phyloP scores from a whole-genome alignment of 352 stramenopile species.

The Phytopythium kandeliae region DNA sequence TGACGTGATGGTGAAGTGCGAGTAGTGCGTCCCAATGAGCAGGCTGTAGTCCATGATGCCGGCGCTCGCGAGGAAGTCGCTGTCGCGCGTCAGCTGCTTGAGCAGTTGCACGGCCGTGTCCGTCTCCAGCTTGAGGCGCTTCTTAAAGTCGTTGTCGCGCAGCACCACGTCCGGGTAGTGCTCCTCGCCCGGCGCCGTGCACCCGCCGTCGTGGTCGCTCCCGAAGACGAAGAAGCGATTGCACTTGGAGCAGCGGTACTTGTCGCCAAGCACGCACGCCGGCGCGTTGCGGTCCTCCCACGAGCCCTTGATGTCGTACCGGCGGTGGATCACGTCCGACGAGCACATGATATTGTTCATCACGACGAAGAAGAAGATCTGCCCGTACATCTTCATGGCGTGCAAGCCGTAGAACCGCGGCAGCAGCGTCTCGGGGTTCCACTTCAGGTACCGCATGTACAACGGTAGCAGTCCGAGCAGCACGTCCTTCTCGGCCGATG shows the following conservation, averaged over 20 bases:
- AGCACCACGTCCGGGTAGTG: conserved; percentile 82
- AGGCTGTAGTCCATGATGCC: conserved; percentile 92
- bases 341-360: conserved; percentile 90
- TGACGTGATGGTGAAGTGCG: conserved; percentile 68
- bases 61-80: conserved; percentile 73
- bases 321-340: conserved; percentile 73
- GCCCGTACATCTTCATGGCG: conserved; percentile 89
- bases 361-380: conserved; percentile 90
- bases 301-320: conserved; percentile 91
- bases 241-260: conserved; percentile 81
- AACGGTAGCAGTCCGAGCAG: conserved; percentile 74
- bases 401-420: conserved; percentile 88
- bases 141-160: conserved; percentile 85
- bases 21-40: conserved; percentile 84
- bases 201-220: conserved; percentile 26
- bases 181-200: conserved; percentile 50
- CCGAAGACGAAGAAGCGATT: conserved; percentile 83
- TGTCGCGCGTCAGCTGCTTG: conserved; percentile 79
- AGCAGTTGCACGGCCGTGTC: conserved; percentile 48
- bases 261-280: conserved; percentile 66
- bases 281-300: conserved; percentile 85
- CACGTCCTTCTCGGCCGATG: conserved; percentile 68
- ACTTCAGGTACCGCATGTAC: conserved; percentile 85
- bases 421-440: conserved; percentile 84
- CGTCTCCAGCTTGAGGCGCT: conserved; percentile 62